Evolutionary conservation across 2,329 filamentous ascomycete species (phyloP), one percentile per base, ranked within the genome.

Genomic region (Neofusicoccum kwambonambiense): DNA sequence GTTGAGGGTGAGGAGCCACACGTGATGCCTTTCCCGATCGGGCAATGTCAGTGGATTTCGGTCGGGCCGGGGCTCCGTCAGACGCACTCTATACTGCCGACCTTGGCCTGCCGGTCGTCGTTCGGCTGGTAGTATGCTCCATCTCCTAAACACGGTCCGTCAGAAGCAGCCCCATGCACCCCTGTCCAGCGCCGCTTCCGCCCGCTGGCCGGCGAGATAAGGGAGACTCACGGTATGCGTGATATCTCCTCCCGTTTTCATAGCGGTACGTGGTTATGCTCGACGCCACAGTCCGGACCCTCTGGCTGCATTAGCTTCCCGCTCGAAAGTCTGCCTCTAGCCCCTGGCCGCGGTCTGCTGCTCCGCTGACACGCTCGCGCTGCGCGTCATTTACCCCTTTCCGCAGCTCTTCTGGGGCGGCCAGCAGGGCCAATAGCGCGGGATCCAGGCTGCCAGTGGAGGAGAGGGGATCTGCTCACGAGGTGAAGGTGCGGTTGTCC

Each of bases 181-280:
- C 50, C 50, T 52, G 50, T 3, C 12, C 49, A 35, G 49, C 27
- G 49, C 22, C 49, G 15, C 6, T 22, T 51, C 49, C 19, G 49
- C 49, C 49, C 49, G 49, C 8, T 3, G 11, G 7, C 4, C n/a
- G 11, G 15, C 12, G 50, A 45, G 22, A 39, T 12, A 7, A 39
- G 9, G 39, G n/a, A 27, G 41, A 67, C 71, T 67, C 67, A 69
- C 74, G 70, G 66, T 71, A 77, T 5, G 73, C 71, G 62, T 77
- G 74, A 61, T 77, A 77, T 19, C 74, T 67, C 13, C 75, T 66
- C 8, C 75, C 74, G 64, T 76, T 76, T 63, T 77, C 74, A 65
- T 75, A 75, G 65, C 77, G 74, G 69, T 79, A 79, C 57, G 71
- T 71, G 1, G 75, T 79, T 13, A 77, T 72, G 22, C 71, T 75